Evolutionary conservation across 2,329 filamentous ascomycete genomes (phyloP).

Genomic region (Curvularia eragrostidis): DNA sequence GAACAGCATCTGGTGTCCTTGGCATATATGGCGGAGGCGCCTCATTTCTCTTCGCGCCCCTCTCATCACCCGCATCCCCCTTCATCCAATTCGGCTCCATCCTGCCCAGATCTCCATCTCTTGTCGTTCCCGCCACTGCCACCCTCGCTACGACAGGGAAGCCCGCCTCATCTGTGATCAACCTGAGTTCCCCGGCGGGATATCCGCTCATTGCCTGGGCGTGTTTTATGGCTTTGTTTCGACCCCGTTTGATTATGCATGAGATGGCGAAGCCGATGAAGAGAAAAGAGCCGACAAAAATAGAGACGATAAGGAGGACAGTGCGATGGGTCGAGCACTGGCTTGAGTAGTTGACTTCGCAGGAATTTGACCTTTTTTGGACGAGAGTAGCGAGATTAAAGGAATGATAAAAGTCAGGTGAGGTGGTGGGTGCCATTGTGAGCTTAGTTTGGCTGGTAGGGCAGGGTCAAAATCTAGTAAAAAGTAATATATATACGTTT

Average conservation of each 20-base stretch:
- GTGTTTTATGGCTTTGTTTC: background rate
- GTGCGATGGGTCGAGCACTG: constrained; percentile 29
- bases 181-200: background rate
- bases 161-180: background rate
- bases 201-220: background rate
- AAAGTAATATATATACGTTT: background rate
- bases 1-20: constrained; percentile 19
- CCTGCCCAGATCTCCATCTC: background rate
- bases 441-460: background rate
- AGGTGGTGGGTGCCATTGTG: constrained; percentile 17
- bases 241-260: constrained; percentile 13
- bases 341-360: constrained; percentile 20
- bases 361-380: constrained; percentile 22
- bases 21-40: constrained; percentile 25
- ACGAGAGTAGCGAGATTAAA: background rate
- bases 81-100: constrained; percentile 2
- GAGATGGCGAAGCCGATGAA: constrained; percentile 23
- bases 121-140: background rate
- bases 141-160: background rate
- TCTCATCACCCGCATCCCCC: background rate
- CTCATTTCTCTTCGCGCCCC: constrained; percentile 2
- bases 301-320: constrained; percentile 28
- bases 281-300: constrained; percentile 23
- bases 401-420: background rate
- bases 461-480: background rate